phyloP scores from a whole-genome alignment of 352 stramenopile species.

The Phytopythium cucurbitacearum region DNA sequence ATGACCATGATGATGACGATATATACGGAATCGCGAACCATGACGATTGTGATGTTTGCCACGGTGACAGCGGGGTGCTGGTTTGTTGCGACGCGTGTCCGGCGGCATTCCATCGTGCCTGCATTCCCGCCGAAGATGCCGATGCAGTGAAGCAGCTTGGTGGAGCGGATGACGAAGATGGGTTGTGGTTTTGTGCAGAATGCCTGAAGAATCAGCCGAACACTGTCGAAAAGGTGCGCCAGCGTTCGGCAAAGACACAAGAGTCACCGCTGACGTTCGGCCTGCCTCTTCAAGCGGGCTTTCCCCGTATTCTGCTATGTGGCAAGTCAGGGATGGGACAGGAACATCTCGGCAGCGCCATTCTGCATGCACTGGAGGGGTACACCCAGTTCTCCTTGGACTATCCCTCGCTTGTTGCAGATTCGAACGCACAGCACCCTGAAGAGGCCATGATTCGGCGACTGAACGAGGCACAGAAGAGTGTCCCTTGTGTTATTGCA shows the following conservation, averaged over 20 bases:
- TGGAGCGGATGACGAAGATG: conserved; percentile 3
- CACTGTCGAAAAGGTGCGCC: conserved; percentile 17
- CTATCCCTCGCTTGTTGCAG: conserved; percentile 69
- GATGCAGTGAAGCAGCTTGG: background rate
- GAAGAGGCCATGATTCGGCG: conserved; percentile 78
- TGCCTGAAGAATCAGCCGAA: conserved; percentile 26
- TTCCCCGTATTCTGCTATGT: conserved; percentile 66
- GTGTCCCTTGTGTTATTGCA: conserved; percentile 75
- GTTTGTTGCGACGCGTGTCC: conserved; percentile 62
- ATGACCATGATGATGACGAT: conserved; percentile 57
- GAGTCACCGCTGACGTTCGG: conserved; percentile 9
- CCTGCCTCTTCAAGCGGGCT: conserved; percentile 52
- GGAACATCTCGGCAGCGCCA: conserved; percentile 50
- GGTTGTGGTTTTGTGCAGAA: conserved; percentile 55
- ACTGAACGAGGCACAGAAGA: conserved; percentile 71
- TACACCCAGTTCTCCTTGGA: conserved; percentile 78
- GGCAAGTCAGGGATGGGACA: conserved; percentile 66
- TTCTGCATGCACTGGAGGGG: conserved; percentile 75
- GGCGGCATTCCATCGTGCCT: conserved; percentile 51
- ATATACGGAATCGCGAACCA: conserved; percentile 64
- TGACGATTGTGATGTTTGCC: conserved; percentile 67
- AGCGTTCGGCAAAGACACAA: conserved; percentile 23
- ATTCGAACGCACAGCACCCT: conserved; percentile 52
- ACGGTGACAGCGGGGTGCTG: conserved; percentile 52
- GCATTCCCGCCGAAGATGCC: conserved; percentile 18